Evolutionary conservation across 257 asterid genomes (phyloP), one percentile per base, ranked within the genome.

Genomic region (Jasminum sambac): DNA sequence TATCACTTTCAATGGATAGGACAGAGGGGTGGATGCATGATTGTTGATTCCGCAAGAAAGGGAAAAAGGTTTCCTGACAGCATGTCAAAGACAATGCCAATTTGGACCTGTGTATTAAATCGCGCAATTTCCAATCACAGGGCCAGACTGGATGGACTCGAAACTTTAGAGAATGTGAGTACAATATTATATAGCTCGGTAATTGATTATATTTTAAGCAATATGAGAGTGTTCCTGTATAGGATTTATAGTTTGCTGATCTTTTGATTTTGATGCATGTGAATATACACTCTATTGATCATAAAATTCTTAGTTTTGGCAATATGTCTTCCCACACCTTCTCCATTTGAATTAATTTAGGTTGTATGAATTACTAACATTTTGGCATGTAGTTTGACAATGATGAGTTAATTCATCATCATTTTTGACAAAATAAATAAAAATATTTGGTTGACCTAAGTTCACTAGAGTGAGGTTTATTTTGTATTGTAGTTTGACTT

Each of bases 41-140:
- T 94, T 68, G 85, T 89, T 73, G 99, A 94, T 83, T 86, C 99
- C 6, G 91, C 99, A 1, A 77, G 98, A 25, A 94, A 84, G 80
- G 99, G 99, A 84, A 94, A 94, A 87, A 79, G 96, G 72, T 94
- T 89, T 82, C 99, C 98, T 6, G 98, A 94, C 76, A 94, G 99
- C 78, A 89, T 94, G 98, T 88, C 98, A n/a, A 94, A 91, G 84
- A 91, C 99, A 19, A 89, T 94, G 72, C 99, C 99, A 6, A 91
- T 94, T 77, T 94, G 99, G 99, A 84, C 96, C 4, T 94, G 99
- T 82, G 88, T 94, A 19, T 78, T 94, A 61, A 94, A 94, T 76
- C 95, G 95, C 24, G 96, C 98, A 14, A 82, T 94, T 60, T 69
- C 50, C 43, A 85, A 80, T 72, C 84, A 79, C 57, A 76, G 90